phyloP scores from a whole-genome alignment of 23 red algal species.

The Gracilariopsis chorda region DNA sequence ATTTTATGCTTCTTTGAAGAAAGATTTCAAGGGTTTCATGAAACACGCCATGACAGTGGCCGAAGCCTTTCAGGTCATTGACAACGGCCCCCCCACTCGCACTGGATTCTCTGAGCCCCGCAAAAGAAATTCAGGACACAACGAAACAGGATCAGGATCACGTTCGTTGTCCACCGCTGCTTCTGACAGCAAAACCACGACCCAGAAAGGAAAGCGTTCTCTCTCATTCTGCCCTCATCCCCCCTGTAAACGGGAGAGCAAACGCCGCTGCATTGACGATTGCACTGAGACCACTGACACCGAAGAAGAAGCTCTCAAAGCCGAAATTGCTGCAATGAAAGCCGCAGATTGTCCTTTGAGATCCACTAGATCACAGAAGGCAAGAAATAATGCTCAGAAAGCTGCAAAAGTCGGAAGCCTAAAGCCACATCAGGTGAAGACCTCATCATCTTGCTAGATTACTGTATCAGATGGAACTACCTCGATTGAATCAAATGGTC shows the following conservation, averaged over 20 bases:
- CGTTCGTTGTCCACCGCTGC: background rate
- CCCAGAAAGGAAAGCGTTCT: background rate
- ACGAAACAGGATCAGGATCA: background rate
- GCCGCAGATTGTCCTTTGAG: background rate
- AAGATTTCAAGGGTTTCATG: constrained; percentile 29
- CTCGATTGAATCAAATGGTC: background rate
- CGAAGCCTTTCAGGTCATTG: constrained; percentile 2
- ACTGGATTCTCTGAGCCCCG: no score
- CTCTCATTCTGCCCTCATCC: background rate
- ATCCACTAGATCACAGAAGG: background rate
- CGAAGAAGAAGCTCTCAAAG: background rate
- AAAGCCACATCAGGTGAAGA: background rate
- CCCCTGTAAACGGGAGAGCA: background rate
- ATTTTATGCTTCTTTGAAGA: background rate
- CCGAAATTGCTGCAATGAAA: background rate
- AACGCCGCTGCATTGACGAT: background rate
- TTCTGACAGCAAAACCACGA: background rate
- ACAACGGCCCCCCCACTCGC: constrained; percentile 13
- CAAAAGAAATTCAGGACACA: no score
- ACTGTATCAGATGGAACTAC: background rate
- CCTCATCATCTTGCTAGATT: background rate
- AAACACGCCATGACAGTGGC: background rate
- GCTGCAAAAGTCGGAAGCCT: background rate
- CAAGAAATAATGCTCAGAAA: background rate
- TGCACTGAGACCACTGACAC: background rate